phyloP scores from a whole-genome alignment of 2,329 filamentous ascomycete species.

The Aureobasidium subglaciale region DNA sequence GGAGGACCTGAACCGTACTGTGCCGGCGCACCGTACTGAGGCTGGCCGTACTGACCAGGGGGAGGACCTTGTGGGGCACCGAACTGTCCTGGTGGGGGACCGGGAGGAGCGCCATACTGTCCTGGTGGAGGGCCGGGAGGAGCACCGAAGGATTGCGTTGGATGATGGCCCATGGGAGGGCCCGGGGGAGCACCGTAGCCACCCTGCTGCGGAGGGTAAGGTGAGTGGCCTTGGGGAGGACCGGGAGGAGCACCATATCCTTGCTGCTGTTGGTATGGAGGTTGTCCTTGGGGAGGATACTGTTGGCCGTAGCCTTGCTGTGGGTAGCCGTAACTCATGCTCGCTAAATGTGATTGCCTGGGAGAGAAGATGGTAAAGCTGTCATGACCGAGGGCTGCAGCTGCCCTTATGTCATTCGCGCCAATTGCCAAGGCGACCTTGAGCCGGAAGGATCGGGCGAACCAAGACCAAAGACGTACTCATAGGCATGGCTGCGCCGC shows the following conservation, averaged over 20 bases:
- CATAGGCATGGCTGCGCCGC: neutral
- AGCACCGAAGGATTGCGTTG: constrained; percentile 2
- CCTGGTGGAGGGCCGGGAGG: constrained; percentile 8
- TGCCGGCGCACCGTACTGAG: constrained; percentile 28
- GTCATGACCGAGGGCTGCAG: neutral
- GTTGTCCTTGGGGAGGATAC: constrained; percentile 10
- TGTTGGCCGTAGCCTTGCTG: constrained; percentile 16
- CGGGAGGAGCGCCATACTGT: constrained; percentile 12
- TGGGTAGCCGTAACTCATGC: constrained; percentile 14
- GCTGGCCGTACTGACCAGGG: constrained; percentile 24
- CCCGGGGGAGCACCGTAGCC: constrained; percentile 21
- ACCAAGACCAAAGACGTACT: neutral
- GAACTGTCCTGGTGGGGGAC: constrained; percentile 2
- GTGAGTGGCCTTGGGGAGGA: constrained; percentile 17
- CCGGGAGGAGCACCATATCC: neutral
- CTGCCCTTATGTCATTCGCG: constrained; percentile 11
- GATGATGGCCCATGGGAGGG: constrained; percentile 20
- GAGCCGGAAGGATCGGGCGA: constrained; percentile 12
- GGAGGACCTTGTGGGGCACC: constrained; percentile 16
- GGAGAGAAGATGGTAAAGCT: neutral
- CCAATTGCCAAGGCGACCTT: constrained; percentile 5
- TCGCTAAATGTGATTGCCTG: neutral
- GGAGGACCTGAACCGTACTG: constrained; percentile 38
- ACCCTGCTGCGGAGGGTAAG: constrained; percentile 20
- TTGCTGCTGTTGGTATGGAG: constrained; percentile 13